Conservation (phyloP, 148 eudicot species). For the Rhododendron simsii region DNA sequence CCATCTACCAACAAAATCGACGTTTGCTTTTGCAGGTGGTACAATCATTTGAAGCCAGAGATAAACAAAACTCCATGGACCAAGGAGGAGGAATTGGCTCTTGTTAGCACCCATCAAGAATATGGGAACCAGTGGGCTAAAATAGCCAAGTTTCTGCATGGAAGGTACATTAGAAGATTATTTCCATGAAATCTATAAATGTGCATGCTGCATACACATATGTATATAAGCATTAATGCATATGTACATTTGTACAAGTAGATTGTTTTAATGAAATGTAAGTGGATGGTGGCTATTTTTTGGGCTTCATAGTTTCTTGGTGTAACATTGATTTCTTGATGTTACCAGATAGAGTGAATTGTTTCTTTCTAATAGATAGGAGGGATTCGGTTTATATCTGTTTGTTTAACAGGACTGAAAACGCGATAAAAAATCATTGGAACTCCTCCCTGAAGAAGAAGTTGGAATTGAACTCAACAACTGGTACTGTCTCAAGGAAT, state of each 20-base stretch:
- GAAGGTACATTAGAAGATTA: slow-evolving; percentile 48
- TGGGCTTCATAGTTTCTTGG: not conserved
- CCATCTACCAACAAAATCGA: not conserved
- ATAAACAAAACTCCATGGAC: slow-evolving; percentile 77
- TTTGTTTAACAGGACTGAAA: slow-evolving; percentile 61
- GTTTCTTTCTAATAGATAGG: not conserved
- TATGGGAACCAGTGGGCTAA: slow-evolving; percentile 82
- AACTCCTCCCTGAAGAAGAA: slow-evolving; percentile 71
- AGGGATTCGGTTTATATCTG: not conserved
- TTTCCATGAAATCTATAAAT: not conserved
- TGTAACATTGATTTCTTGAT: not conserved
- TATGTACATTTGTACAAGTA: not conserved
- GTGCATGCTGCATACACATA: not conserved
- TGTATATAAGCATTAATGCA: not conserved
- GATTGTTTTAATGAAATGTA: not conserved
- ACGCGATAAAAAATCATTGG: slow-evolving; percentile 89
- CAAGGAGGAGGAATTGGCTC: slow-evolving; percentile 52
- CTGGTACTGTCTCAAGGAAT: not conserved
- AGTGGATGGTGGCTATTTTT: not conserved
- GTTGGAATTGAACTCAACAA: not conserved
- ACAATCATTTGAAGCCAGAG: slow-evolving; percentile 71
- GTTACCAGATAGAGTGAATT: not conserved
- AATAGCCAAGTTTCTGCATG: slow-evolving; percentile 65
- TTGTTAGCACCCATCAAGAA: slow-evolving; percentile 40
- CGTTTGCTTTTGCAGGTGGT: slow-evolving; percentile 42